Evolutionary conservation across 2,329 filamentous ascomycete genomes (phyloP).

Genomic region (Stemphylium beticola): DNA sequence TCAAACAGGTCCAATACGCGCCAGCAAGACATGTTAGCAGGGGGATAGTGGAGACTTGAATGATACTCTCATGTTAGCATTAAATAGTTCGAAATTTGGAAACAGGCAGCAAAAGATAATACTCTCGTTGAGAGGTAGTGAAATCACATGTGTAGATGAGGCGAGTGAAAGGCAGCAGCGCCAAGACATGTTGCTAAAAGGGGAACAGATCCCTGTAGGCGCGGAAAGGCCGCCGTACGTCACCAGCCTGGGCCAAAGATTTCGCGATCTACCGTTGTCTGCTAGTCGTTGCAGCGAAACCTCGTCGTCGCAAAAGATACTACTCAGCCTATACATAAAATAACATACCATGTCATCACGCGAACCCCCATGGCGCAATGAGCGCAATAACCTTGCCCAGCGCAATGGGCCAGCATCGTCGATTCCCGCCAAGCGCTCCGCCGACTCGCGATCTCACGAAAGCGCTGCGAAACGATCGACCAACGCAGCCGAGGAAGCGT

Average conservation of each 20-base stretch:
- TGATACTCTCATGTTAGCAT: not conserved
- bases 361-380: conserved; percentile 44
- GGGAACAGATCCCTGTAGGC: conserved; percentile 6
- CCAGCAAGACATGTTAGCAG: conserved; percentile 43
- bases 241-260: conserved; percentile 25
- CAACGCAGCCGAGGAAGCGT: conserved; percentile 62
- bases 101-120: not conserved
- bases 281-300: not conserved
- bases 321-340: not conserved
- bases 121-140: not conserved
- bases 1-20: conserved; percentile 38
- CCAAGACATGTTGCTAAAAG: conserved; percentile 9
- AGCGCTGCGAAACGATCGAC: conserved; percentile 50
- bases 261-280: conserved; percentile 11
- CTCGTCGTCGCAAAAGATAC: not conserved
- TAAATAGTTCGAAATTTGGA: not conserved
- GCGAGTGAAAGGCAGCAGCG: conserved; percentile 20
- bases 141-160: not conserved
- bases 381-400: conserved; percentile 26
- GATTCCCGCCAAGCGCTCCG: conserved; percentile 52
- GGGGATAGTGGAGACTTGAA: not conserved
- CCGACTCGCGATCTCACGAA: conserved; percentile 51
- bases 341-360: conserved; percentile 34
- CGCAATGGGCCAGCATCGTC: conserved; percentile 34
- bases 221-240: conserved; percentile 25